Base-by-base conservation (phyloP, 1,284 basidiomycete genomes). In the Ganoderma lingzhi region DNA sequence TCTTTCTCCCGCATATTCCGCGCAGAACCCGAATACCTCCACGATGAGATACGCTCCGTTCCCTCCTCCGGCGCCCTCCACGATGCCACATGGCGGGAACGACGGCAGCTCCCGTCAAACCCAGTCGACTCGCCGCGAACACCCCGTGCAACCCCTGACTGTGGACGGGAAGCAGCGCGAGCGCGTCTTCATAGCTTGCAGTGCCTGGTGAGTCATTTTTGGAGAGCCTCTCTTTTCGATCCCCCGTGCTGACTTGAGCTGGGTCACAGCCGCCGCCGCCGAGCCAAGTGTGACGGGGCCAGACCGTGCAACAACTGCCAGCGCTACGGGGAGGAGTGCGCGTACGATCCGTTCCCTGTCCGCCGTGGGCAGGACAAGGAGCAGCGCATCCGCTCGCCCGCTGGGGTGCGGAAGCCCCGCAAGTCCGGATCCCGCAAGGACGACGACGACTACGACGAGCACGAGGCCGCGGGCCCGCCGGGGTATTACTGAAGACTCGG, bases 221-320 rank as follows among this genome's bases (percentile, higher is more conserved):
- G 0, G 3, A 8, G 8, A 23, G 32, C n/a, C 15, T 8, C 55
- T 32, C 28, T 8, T 32, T 55, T 15, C 53, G 2, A 6, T 30
- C 19, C n/a, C 6, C 3, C 19, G n/a, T n/a, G 56, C 56, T 59
- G 15, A 59, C n/a, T 4, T 5, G 17, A 8, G 6, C 15, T 8
- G 28, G 15, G 19, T 3, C 8, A 15, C 60, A 73, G 71, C 44
- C 71, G 71, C 10, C 56, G 63, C 23, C 76, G 77, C 62, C 76
- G 77, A 70, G 71, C 77, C 15, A 74, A 75, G 42, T 78, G 77
- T 63, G 77, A 78, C 66, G 77, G 77, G 14, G 69, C 71, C 15
- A 63, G 68, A 62, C 77, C 77, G 3, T 78, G 77, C 69, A 68
- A 63, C 58, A 72, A 76, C 62, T 78, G 77, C 69, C 71, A 75